Conservation (phyloP, 495 filamentous ascomycete species). For the Trichoderma virens region DNA sequence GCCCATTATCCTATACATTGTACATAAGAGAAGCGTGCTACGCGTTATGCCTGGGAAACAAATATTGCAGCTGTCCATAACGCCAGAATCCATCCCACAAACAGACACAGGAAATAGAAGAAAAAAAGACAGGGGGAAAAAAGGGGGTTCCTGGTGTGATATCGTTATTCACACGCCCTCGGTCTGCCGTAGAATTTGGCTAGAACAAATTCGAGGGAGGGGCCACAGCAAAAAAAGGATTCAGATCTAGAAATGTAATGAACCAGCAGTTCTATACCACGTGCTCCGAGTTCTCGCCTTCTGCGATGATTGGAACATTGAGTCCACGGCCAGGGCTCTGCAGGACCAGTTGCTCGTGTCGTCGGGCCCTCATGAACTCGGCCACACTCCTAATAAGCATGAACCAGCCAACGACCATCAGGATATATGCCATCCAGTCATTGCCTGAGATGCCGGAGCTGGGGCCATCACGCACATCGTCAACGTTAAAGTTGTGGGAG, state of each 20-base stretch:
- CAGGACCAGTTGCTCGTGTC: constrained; percentile 86
- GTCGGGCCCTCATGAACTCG: constrained; percentile 77
- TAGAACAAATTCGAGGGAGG: neutral
- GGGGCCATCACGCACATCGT: constrained; percentile 43
- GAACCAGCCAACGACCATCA: constrained; percentile 99
- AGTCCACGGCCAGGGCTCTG: constrained; percentile 91
- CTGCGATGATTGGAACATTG: constrained; percentile 78
- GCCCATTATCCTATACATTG: neutral
- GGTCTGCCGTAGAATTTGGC: neutral
- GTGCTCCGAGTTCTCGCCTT: constrained; percentile 73
- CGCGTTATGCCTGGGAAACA: neutral
- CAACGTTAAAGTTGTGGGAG: constrained; percentile 78
- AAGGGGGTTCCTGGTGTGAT: neutral
- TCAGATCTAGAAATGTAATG: neutral
- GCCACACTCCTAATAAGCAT: constrained; percentile 84
- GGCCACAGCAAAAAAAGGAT: constrained; percentile 8
- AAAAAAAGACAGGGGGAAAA: neutral
- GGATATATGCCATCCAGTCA: constrained; percentile 84
- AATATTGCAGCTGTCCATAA: neutral
- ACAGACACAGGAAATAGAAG: neutral
- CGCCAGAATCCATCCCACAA: neutral
- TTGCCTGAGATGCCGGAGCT: constrained; percentile 51
- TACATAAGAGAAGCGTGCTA: constrained; percentile 6
- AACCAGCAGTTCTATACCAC: constrained; percentile 52
- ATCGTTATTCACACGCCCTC: neutral